These are phyloP conservation scores for Xylariaceae sp. DNA, from an alignment of 2,329 filamentous ascomycete genomes.

Conservation along the genomic window DNA sequence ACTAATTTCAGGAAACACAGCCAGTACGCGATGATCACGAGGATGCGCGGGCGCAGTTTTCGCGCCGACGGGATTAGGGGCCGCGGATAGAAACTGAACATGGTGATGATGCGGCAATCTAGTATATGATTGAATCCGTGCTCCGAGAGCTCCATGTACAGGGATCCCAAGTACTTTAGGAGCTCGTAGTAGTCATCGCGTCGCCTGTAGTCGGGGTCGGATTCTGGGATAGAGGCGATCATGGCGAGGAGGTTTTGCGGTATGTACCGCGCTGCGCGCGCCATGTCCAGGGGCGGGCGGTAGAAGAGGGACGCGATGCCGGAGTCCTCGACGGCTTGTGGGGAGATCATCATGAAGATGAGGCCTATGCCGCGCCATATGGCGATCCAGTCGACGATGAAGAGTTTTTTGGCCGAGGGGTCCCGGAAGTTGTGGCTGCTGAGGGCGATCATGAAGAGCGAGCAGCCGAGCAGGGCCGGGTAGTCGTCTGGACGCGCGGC, in stretches of 20 bases:
- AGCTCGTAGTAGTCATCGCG: slow-evolving; percentile 41
- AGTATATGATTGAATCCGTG: slow-evolving; percentile 42
- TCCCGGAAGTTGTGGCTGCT: slow-evolving; percentile 49
- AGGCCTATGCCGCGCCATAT: slow-evolving; percentile 51
- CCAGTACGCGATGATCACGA: slow-evolving; percentile 50
- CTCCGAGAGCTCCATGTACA: slow-evolving; percentile 44
- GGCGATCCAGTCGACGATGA: slow-evolving; percentile 51
- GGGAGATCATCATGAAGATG: slow-evolving; percentile 40
- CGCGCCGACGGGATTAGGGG: slow-evolving; percentile 42
- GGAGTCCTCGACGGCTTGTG: slow-evolving; percentile 33
- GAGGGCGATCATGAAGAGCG: slow-evolving; percentile 47
- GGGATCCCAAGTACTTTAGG: slow-evolving; percentile 46
- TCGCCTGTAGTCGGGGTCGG: slow-evolving; percentile 39
- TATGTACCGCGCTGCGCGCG: slow-evolving; percentile 37
- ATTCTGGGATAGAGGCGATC: slow-evolving; percentile 40
- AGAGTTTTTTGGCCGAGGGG: slow-evolving; percentile 40
- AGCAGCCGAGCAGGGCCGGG: slow-evolving; percentile 47
- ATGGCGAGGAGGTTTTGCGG: slow-evolving; percentile 47
- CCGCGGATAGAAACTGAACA: slow-evolving; percentile 46
- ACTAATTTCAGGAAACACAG: slow-evolving; percentile 45
- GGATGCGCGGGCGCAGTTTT: slow-evolving; percentile 39
- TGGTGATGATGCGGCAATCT: slow-evolving; percentile 47
- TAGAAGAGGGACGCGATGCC: slow-evolving; percentile 46
- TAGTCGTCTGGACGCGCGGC: slow-evolving; percentile 41
- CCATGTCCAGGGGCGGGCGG: slow-evolving; percentile 45